Evolutionary conservation across 805 yeast genomes (phyloP), one percentile per base, ranked within the genome.

Genomic region (Cyberlindnera mycetangii): DNA sequence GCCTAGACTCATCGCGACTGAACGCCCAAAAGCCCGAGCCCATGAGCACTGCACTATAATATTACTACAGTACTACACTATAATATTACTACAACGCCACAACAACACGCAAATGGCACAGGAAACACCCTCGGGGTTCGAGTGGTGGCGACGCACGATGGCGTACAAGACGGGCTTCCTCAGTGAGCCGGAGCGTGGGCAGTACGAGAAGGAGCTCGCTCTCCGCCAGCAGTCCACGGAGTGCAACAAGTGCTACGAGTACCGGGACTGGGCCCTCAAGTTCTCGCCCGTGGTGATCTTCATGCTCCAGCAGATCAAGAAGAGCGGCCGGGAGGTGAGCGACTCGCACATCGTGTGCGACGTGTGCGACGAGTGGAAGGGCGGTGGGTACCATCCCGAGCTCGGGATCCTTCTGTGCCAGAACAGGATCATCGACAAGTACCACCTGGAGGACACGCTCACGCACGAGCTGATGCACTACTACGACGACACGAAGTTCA

Each of bases 301-400:
- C 63, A 83, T 93, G 95, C 69, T 81, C 54, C 89, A 89, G 43
- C 89, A 90, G 60, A 82, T 93, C 38, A 74, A 75, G 32, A 83
- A 85, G 55, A 32, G 39, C 8, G 77, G 77, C n/a, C 82, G 79
- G 10, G 71, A 72, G 15, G 63, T 81, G 32, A 63, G 67, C 43
- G 64, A 68, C 14, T 55, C 62, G 21, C 81, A 83, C 54, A 79
- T 92, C 42, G 70, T 78, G 14, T 93, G 99, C 63, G 93, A 81
- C 42, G 75, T 76, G 9, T 93, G 99, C 64, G 88, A 85, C 50
- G 95, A 87, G 49, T 72, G 75, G 67, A 78, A 82, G 56, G 83
- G 89, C 31, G 99, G 98, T 36, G 99, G 99, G 2, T 93, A 85
- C 64, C 89, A 90, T 60, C 97, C 98, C 0, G 85, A 88, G 31